These are phyloP conservation scores for Paraconiothyrium brasiliense DNA, from an alignment of 2,329 filamentous ascomycete species.

Conservation along the genomic window DNA sequence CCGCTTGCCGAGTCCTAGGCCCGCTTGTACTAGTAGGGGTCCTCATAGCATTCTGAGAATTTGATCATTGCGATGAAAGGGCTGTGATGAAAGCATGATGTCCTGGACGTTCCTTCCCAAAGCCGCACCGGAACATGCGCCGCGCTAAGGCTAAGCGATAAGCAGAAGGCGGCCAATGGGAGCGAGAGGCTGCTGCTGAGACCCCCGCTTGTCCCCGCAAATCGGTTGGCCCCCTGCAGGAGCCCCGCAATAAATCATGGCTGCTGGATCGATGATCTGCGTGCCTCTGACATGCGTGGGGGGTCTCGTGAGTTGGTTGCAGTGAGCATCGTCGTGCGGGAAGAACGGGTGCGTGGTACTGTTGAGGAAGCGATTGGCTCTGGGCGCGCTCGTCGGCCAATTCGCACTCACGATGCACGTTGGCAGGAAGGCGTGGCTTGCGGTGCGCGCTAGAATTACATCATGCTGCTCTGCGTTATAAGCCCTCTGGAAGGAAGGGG, in stretches of 20 bases:
- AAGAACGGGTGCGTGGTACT: background rate
- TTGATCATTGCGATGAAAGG: background rate
- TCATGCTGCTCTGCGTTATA: conserved; percentile 4
- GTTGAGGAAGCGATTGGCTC: background rate
- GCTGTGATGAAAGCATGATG: conserved; percentile 11
- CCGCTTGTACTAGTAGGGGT: background rate
- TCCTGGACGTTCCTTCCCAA: too few relatives aligned
- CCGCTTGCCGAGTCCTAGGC: background rate
- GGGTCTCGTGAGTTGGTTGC: background rate
- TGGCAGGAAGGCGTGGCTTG: conserved; percentile 8
- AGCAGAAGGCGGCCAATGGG: background rate
- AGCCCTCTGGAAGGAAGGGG: background rate
- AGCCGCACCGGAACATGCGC: too few relatives aligned
- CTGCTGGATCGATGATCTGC: background rate
- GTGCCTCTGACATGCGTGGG: background rate
- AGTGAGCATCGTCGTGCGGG: background rate
- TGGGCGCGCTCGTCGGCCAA: background rate
- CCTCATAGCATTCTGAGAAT: background rate
- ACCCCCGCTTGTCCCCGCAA: background rate
- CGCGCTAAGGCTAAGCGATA: background rate
- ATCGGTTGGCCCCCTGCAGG: background rate
- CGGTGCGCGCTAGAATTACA: conserved; percentile 2
- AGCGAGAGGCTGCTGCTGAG: background rate
- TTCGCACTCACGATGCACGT: background rate
- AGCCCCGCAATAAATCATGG: conserved; percentile 9